Evolutionary conservation across 768 basidiomycete genomes (phyloP).

Genomic region (Infundibulicybe gibba): DNA sequence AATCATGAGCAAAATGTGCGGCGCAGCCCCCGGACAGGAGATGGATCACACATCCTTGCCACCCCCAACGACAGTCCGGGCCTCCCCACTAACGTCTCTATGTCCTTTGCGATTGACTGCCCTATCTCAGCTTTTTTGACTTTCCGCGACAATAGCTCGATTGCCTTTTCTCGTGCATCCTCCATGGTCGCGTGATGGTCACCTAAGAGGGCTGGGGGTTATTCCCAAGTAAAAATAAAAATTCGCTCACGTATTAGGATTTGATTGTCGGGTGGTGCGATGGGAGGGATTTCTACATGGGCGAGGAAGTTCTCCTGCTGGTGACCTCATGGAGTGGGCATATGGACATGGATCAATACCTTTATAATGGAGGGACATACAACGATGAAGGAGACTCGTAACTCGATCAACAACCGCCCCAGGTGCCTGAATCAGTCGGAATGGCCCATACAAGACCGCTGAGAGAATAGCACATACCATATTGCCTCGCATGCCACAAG

Average conservation of each 20-base stretch:
- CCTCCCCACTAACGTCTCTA: constrained; percentile 13
- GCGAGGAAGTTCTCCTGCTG: too few relatives aligned
- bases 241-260: too few relatives aligned
- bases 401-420: constrained; percentile 1
- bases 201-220: too few relatives aligned
- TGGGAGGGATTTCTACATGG: too few relatives aligned
- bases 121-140: constrained; percentile 15
- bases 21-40: too few relatives aligned
- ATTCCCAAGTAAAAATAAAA: too few relatives aligned
- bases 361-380: constrained; percentile 1
- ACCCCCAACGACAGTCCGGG: constrained; percentile 7
- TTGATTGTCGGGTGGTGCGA: too few relatives aligned
- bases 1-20: too few relatives aligned
- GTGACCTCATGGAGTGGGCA: too few relatives aligned
- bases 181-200: neutral
- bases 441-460: too few relatives aligned
- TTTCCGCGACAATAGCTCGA: constrained; percentile 13
- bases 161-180: constrained; percentile 6
- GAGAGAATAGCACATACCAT: neutral
- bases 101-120: constrained; percentile 10
- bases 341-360: neutral
- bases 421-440: neutral
- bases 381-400: constrained; percentile 2
- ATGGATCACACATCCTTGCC: neutral
- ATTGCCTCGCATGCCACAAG: constrained; percentile 1